phyloP scores from a whole-genome alignment of 768 basidiomycete species.

The Pholiota molesta region DNA sequence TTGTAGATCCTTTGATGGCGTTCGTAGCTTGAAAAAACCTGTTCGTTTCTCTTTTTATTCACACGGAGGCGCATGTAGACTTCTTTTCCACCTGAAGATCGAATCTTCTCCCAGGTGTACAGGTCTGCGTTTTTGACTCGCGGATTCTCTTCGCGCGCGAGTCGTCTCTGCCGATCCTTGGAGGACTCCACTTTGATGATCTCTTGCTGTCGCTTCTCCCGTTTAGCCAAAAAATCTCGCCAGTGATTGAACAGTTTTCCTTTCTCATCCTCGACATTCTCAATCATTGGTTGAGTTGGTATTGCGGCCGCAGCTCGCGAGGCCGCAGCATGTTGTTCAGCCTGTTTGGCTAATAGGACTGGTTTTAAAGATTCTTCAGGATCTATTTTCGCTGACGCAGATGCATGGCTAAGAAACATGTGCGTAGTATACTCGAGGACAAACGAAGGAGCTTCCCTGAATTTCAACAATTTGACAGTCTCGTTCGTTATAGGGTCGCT shows the following conservation, averaged over 20 bases:
- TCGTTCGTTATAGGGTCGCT: background rate
- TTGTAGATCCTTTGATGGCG: background rate
- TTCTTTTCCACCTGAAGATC: background rate
- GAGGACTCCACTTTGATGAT: background rate
- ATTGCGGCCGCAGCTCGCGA: background rate
- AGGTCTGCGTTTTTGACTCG: background rate
- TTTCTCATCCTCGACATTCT: background rate
- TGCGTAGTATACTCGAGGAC: background rate
- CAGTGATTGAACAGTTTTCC: background rate
- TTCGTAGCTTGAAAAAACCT: background rate
- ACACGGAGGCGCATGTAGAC: constrained; percentile 7
- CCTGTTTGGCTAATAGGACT: background rate
- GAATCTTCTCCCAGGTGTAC: background rate
- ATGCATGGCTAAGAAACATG: background rate
- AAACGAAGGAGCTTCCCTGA: background rate
- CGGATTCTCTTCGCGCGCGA: background rate
- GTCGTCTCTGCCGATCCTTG: background rate
- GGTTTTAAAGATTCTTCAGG: background rate
- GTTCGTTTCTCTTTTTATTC: background rate
- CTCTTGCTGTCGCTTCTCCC: background rate
- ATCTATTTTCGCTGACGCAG: background rate
- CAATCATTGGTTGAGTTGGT: background rate
- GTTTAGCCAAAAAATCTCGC: background rate
- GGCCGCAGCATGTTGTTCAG: background rate
- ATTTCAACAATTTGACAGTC: background rate